A percentile compares a stretch with the other conserved stretches of the same genome.
Conservation (phyloP, 148 eudicot species). For the Rhododendron griersonianum region DNA sequence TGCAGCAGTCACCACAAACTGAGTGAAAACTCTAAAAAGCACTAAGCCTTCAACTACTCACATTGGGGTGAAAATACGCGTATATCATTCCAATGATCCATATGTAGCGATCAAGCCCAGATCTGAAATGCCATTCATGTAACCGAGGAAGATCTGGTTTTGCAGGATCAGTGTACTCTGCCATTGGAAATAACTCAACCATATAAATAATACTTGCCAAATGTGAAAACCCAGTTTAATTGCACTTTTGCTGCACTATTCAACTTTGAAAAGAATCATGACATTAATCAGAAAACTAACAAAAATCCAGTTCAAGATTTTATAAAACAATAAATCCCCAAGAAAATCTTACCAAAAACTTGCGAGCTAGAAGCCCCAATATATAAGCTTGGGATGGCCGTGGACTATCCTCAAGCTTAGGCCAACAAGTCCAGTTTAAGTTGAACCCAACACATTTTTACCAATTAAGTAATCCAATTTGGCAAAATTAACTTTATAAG, state of each 20-base stretch:
- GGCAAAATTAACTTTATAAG: neutral
- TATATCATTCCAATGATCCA: slow-evolving; percentile 98
- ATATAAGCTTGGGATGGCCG: neutral
- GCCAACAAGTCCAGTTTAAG: neutral
- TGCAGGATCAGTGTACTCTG: slow-evolving; percentile 93
- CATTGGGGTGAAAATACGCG: slow-evolving; percentile 89
- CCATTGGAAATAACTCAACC: slow-evolving; percentile 10
- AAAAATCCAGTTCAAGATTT: neutral
- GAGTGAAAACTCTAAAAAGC: neutral
- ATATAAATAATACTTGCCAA: neutral
- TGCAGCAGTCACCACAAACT: neutral
- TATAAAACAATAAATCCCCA: neutral
- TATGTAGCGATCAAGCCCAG: slow-evolving; percentile 96
- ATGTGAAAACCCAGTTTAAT: neutral
- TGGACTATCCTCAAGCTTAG: neutral
- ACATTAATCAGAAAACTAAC: neutral
- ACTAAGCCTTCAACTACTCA: slow-evolving; percentile 26
- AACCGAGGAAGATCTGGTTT: slow-evolving; percentile 85
- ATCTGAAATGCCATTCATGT: slow-evolving; percentile 98
- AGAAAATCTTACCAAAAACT: neutral
- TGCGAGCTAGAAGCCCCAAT: neutral
- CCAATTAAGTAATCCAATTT: neutral
- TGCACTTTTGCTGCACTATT: neutral
- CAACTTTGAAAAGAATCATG: neutral
- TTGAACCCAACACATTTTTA: neutral